A percentile compares a stretch with the other conserved stretches of the same genome.
Conservation (phyloP, 2,329 filamentous ascomycete genomes). For the Curvularia sp. region DNA sequence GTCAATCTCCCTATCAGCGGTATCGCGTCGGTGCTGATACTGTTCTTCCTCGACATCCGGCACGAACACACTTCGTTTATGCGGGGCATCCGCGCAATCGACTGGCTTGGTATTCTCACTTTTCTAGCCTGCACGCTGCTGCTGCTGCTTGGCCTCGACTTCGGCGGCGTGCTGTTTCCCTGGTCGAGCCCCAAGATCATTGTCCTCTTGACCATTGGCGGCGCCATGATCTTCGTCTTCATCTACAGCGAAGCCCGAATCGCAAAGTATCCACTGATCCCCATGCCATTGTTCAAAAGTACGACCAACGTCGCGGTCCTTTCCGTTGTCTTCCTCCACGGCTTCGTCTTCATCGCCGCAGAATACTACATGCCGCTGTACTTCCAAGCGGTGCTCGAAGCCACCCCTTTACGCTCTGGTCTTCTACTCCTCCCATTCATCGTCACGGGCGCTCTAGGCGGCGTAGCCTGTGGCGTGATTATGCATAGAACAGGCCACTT, state of each 20-base stretch:
- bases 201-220: conserved; percentile 61
- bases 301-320: conserved; percentile 65
- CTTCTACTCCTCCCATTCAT: conserved; percentile 68
- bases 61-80: conserved; percentile 60
- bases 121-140: conserved; percentile 60
- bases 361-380: conserved; percentile 78
- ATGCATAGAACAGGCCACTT: conserved; percentile 56
- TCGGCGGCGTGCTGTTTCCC: conserved; percentile 60
- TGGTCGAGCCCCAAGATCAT: conserved; percentile 64
- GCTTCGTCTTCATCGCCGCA: conserved; percentile 60
- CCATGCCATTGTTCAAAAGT: conserved; percentile 65
- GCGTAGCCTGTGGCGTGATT: conserved; percentile 56
- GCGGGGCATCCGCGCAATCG: conserved; percentile 59
- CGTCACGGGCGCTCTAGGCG: conserved; percentile 53
- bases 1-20: conserved; percentile 63
- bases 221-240: conserved; percentile 59
- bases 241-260: conserved; percentile 68
- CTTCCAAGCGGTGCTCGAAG: conserved; percentile 71
- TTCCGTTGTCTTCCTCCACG: conserved; percentile 57
- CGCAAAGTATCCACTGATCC: conserved; percentile 73
- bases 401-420: conserved; percentile 66
- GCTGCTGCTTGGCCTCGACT: conserved; percentile 61
- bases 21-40: conserved; percentile 56
- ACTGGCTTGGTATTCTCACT: conserved; percentile 62
- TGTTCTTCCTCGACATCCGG: conserved; percentile 62